Percentiles rank a stretch among this genome's conserved stretches.
phyloP scores from a whole-genome alignment of 1,139 yeast species.

The Pichia sp. region DNA sequence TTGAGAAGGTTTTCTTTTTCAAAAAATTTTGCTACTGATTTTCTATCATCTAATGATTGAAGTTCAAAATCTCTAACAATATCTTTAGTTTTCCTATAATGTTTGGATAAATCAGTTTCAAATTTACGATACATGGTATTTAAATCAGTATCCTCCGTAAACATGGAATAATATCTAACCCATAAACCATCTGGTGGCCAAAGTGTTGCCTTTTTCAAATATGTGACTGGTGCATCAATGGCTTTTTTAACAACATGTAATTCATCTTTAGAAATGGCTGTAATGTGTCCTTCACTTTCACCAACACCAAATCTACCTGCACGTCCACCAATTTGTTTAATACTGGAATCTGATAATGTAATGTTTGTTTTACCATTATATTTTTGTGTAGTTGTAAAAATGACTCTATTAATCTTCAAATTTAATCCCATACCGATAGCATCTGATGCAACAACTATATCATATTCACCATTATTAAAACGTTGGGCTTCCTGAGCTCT shows the following conservation, averaged over 20 bases:
- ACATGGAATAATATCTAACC: conserved; percentile 49
- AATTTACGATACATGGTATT: conserved; percentile 43
- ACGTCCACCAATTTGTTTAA: conserved; percentile 93
- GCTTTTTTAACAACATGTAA: conserved; percentile 39
- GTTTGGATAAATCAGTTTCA: conserved; percentile 35
- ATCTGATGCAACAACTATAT: conserved; percentile 86
- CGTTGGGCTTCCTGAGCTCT: conserved; percentile 75
- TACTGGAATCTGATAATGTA: conserved; percentile 53
- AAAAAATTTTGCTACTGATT: conserved; percentile 42
- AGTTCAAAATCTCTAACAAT: conserved; percentile 26
- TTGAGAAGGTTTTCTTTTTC: conserved; percentile 30
- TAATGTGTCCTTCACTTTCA: conserved; percentile 49
- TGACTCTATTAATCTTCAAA: conserved; percentile 70
- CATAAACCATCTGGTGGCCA: conserved; percentile 70
- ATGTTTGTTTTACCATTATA: conserved; percentile 57
- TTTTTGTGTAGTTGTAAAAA: conserved; percentile 63
- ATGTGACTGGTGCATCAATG: conserved; percentile 42
- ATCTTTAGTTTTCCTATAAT: conserved; percentile 16
- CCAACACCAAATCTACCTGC: conserved; percentile 68
- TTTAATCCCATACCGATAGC: conserved; percentile 98
- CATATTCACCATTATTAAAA: conserved; percentile 71
- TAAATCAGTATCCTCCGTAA: conserved; percentile 43
- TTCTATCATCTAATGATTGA: conserved; percentile 41
- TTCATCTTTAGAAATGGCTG: conserved; percentile 44
- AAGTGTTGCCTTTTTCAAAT: conserved; percentile 49